Base-by-base conservation (phyloP, 495 filamentous ascomycete species). In the Penicillium coprophilum region DNA sequence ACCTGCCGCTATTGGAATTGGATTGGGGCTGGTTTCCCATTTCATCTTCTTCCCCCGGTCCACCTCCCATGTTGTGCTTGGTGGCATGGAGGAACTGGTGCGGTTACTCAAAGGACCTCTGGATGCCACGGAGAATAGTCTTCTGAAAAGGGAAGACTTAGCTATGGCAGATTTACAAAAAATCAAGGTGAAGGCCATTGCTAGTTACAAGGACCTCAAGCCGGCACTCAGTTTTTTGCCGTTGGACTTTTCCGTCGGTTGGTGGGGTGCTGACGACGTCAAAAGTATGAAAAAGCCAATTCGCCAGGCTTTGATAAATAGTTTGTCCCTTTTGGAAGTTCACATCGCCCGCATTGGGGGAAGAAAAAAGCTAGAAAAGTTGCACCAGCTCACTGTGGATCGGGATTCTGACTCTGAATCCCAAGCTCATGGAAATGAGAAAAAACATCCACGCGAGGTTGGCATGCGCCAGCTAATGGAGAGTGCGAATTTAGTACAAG, bases 41-140 rank as follows among this genome's bases (percentile, higher is more conserved):
- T 57, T 77, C 6, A 51, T 77, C 12, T 73, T 77, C 32, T 77
- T 77, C 32, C 74, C 74, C 3, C 66, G 61, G 19, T 76, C 74
- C 6, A 77, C 73, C 24, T 76, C 74, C 3, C 62, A 68, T 31
- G 54, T 67, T 2, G 67, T 74, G 2, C 60, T 75, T 7, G 68
- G 68, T 31, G 65, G 60, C 15, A 69, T 76, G 50, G 69, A 75
- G 53, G 68, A 62, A 9, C 51, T 76, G 3, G 47, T 69, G 2
- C 60, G 59, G 20, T 54, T 70, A 2, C 56, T 76, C 2, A 73
- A 69, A 55, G 45, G 49, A 6, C 67, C 74, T 0, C 43, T 75
- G 23, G 64, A 70, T 41, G 32, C 60, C n/a, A 68, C 69, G 2
- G 41, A 59, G 3, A 52, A 46, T 15, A 59, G 46, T 50, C 43